Conservation (phyloP, 768 basidiomycete species). For the Tulasnella sp. region DNA sequence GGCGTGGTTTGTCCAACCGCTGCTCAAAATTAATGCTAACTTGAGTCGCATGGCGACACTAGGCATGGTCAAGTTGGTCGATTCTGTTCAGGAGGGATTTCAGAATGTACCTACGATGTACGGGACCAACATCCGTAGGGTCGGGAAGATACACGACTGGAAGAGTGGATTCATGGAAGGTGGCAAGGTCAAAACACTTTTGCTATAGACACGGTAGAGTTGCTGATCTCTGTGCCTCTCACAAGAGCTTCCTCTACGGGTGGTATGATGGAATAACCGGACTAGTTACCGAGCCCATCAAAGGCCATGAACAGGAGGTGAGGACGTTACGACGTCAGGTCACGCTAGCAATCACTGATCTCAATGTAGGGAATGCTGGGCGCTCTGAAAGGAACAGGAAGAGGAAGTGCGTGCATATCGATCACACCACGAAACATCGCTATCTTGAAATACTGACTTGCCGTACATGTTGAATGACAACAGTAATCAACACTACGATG, state of each 20-base stretch:
- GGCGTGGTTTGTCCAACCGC: not conserved
- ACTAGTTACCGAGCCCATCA: slow-evolving; percentile 47
- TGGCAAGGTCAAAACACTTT: slow-evolving; percentile 47
- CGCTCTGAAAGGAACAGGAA: slow-evolving; percentile 46
- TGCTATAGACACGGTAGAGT: not conserved
- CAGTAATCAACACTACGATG: slow-evolving; percentile 45
- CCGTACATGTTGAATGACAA: not conserved
- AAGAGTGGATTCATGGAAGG: slow-evolving; percentile 53
- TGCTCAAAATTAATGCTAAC: not conserved
- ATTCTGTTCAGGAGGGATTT: slow-evolving; percentile 53
- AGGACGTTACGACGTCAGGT: slow-evolving; percentile 13
- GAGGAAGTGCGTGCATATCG: slow-evolving; percentile 43
- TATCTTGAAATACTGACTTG: not conserved
- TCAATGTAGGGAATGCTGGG: slow-evolving; percentile 45
- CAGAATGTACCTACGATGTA: slow-evolving; percentile 50
- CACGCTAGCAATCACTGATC: not conserved
- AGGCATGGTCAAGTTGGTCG: slow-evolving; percentile 53
- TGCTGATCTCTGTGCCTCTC: not conserved
- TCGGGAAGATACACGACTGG: slow-evolving; percentile 52
- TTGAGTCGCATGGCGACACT: not conserved
- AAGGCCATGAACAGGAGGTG: slow-evolving; percentile 49
- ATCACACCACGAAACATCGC: not conserved
- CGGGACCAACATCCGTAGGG: slow-evolving; percentile 50
- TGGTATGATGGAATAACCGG: slow-evolving; percentile 50
- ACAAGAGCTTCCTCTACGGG: slow-evolving; percentile 39